phyloP scores from a whole-genome alignment of 371 early-diverging fungal species.

The Mortierella sp. region DNA sequence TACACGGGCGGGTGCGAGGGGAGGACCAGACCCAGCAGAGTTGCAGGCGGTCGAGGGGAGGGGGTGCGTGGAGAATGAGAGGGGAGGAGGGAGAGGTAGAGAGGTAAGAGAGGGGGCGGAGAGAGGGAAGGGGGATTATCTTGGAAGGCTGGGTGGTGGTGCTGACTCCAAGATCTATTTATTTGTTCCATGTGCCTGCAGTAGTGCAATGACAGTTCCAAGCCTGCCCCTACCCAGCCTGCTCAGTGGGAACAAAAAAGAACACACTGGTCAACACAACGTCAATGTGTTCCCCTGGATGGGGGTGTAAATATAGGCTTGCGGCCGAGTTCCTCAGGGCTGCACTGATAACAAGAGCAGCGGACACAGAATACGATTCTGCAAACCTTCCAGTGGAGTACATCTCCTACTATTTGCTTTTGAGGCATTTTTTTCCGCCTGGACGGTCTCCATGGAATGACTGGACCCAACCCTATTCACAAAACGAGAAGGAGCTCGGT shows the following conservation, averaged over 20 bases:
- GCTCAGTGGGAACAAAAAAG: no score
- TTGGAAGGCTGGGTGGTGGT: not conserved
- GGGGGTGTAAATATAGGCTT: no score
- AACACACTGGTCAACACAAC: no score
- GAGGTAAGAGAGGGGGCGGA: not conserved
- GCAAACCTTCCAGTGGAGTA: slow-evolving; percentile 1
- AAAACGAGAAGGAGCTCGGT: not conserved
- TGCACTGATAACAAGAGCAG: not conserved
- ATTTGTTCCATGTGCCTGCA: not conserved
- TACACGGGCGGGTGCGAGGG: not conserved
- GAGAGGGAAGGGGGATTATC: no score
- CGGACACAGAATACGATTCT: not conserved
- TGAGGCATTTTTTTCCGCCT: slow-evolving; percentile 12
- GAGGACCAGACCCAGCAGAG: not conserved
- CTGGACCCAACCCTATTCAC: not conserved
- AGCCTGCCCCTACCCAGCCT: no score
- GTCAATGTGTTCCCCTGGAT: no score
- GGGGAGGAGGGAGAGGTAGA: not conserved
- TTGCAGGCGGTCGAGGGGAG: not conserved
- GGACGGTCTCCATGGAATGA: not conserved
- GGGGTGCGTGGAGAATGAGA: not conserved
- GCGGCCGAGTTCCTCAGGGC: no score
- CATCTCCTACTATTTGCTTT: slow-evolving; percentile 1
- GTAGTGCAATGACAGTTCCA: no score
- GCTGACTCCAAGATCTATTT: not conserved